These are phyloP conservation scores for Orbilia blumenaviensis DNA, from an alignment of 2,329 filamentous ascomycete species.

Conservation along the genomic window DNA sequence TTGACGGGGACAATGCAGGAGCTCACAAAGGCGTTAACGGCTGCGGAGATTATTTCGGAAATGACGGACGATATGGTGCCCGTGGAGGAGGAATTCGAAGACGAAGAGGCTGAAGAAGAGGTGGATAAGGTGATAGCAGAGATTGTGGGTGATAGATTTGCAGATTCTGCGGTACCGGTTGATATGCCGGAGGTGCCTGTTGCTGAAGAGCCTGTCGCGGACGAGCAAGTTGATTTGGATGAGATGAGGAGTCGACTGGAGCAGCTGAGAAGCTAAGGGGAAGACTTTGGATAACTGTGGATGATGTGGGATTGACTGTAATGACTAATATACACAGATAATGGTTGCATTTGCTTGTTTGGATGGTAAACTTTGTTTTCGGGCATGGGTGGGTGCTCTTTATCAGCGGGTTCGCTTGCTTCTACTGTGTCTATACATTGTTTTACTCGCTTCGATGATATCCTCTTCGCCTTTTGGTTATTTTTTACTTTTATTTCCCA, in stretches of 20 bases:
- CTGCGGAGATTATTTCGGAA: constrained; percentile 96
- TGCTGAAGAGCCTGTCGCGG: constrained; percentile 68
- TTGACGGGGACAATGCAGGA: constrained; percentile 89
- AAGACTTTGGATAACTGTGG: background rate
- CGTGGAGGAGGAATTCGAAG: constrained; percentile 75
- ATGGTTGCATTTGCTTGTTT: constrained; percentile 5
- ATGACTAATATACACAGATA: constrained; percentile 11
- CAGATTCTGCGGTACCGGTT: constrained; percentile 70
- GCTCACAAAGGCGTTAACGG: constrained; percentile 84
- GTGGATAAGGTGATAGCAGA: constrained; percentile 93
- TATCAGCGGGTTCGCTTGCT: constrained; percentile 28
- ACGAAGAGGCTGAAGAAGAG: constrained; percentile 78
- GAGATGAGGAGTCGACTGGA: constrained; percentile 93
- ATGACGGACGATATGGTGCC: constrained; percentile 91
- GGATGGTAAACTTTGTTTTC: background rate
- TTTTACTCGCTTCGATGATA: constrained; percentile 33
- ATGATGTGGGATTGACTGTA: background rate
- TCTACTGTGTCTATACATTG: constrained; percentile 15
- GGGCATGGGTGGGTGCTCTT: background rate
- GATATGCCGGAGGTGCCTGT: constrained; percentile 66
- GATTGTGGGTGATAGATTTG: constrained; percentile 82
- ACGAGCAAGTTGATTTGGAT: constrained; percentile 87
- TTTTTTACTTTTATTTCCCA: constrained; percentile 11
- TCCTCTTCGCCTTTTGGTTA: constrained; percentile 20
- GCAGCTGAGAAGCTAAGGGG: constrained; percentile 80